Base-by-base conservation (phyloP, 371 early-diverging fungal species). In the Apophysomyces trapeziformis region DNA sequence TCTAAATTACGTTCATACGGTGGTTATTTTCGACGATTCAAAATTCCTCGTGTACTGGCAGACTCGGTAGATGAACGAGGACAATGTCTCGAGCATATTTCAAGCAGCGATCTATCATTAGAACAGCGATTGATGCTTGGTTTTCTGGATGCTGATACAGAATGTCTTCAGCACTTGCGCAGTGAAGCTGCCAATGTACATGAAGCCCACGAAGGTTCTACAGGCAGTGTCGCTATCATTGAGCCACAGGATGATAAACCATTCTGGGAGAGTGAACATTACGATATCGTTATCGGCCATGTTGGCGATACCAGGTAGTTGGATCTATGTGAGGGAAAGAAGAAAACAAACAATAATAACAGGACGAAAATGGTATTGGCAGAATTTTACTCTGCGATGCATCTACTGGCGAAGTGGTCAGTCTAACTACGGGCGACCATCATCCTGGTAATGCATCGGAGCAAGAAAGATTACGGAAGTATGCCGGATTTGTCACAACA, bases 401-500 rank as follows among this genome's bases (percentile, higher is more conserved):
- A 0, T 68, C 65, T 9, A 71, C 77, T 6, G 89, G 89, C 7
- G 80, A 85, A 65, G 80, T 74, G 7, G 39, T 86, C 9, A 70
- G 79, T 6, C 69, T 89, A 43, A 85, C 88, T 2, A 85, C 84
- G 5, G 78, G 80, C 1, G 89, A 89, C 60, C 89, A 89, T 72
- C 89, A 88, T 64, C 89, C 89, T 8, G 82, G 80, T 16, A 85
- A 87, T n/a, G 74, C 79, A 1, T 65, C 73, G 21, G 89, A 89
- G 66, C 68, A 74, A 8, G 86, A 85, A 9, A 73, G 89, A 32
- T 71, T 89, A 38, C 76, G 85, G 38, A 86, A 82, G 46, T 84
- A 84, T 70, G 88, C 88, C 5, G 88, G 88, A 2, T 89, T 84
- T 68, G 78, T 89, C 1, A 89, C 80, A 1, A 84, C 87, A 1